phyloP scores from a whole-genome alignment of 345 rosid genomes.

The Kandelia obovata region DNA sequence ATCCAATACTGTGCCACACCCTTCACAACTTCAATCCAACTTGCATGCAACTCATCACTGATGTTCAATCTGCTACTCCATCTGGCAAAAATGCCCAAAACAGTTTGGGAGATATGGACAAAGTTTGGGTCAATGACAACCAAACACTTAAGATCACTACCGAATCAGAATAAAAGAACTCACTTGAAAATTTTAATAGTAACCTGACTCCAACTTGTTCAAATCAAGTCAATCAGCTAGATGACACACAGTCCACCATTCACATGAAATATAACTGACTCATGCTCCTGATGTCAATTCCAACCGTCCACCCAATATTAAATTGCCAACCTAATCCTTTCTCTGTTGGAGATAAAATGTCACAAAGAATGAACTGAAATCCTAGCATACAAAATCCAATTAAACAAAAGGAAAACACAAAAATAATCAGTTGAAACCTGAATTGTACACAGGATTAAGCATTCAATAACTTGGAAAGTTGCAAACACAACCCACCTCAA shows the following conservation, averaged over 20 bases:
- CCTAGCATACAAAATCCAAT: background rate
- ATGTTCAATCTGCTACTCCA: background rate
- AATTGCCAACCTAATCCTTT: conserved; percentile 20
- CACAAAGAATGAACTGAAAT: background rate
- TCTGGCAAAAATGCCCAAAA: background rate
- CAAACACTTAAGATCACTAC: background rate
- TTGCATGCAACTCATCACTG: background rate
- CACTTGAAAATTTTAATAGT: conserved; percentile 22
- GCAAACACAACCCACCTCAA: conserved; percentile 49
- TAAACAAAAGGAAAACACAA: background rate
- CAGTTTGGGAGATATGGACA: too few species aligned
- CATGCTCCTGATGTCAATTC: conserved; percentile 30
- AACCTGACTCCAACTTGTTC: conserved; percentile 36
- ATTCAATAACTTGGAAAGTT: conserved; percentile 7
- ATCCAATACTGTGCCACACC: background rate
- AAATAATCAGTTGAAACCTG: conserved; percentile 10
- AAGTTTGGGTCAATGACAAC: too few species aligned
- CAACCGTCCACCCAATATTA: conserved; percentile 27
- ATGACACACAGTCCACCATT: conserved; percentile 27
- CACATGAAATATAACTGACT: conserved; percentile 24
- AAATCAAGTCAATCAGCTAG: conserved; percentile 33
- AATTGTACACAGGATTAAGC: conserved; percentile 1
- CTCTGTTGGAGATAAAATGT: background rate
- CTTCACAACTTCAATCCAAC: conserved; percentile 1
- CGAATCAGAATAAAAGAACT: conserved; percentile 2